phyloP scores from a whole-genome alignment of 306 rosid genomes.

The Chamaecrista fasciculata region DNA sequence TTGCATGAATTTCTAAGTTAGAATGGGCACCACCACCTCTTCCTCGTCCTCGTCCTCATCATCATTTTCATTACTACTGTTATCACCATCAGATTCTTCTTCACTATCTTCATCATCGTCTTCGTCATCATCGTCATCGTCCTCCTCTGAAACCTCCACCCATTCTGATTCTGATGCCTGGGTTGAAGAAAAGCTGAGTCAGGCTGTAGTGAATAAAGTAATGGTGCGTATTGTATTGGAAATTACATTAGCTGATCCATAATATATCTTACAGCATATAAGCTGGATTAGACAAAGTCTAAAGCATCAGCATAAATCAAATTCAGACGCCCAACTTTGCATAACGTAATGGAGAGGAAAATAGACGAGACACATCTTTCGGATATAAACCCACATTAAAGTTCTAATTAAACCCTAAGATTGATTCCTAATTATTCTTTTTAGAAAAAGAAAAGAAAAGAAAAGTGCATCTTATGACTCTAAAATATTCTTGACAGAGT shows the following conservation, averaged over 20 bases:
- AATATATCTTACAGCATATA: constrained; percentile 25
- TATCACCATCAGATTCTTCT: constrained; percentile 45
- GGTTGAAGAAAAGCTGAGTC: constrained; percentile 30
- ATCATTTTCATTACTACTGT: constrained; percentile 46
- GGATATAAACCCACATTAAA: not conserved
- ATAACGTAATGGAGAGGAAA: constrained; percentile 9
- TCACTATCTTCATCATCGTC: constrained; percentile 44
- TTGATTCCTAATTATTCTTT: not conserved
- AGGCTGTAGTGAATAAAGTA: constrained; percentile 27
- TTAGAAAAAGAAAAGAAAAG: not conserved
- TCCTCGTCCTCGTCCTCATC: constrained; percentile 61
- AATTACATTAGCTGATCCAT: constrained; percentile 20
- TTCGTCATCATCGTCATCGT: constrained; percentile 69
- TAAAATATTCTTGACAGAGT: not conserved
- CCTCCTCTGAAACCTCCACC: constrained; percentile 88
- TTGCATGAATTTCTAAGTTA: constrained; percentile 24
- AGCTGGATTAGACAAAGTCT: constrained; percentile 16
- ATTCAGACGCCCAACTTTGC: constrained; percentile 8
- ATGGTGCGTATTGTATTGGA: constrained; percentile 4
- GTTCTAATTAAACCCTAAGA: constrained; percentile 4
- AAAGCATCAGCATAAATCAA: constrained; percentile 25
- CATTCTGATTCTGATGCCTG: constrained; percentile 94
- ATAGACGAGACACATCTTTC: not conserved
- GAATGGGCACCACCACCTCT: constrained; percentile 34
- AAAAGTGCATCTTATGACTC: not conserved